These are phyloP conservation scores for Boletus holoroseus DNA, from an alignment of 1,284 basidiomycete species.

Conservation along the genomic window DNA sequence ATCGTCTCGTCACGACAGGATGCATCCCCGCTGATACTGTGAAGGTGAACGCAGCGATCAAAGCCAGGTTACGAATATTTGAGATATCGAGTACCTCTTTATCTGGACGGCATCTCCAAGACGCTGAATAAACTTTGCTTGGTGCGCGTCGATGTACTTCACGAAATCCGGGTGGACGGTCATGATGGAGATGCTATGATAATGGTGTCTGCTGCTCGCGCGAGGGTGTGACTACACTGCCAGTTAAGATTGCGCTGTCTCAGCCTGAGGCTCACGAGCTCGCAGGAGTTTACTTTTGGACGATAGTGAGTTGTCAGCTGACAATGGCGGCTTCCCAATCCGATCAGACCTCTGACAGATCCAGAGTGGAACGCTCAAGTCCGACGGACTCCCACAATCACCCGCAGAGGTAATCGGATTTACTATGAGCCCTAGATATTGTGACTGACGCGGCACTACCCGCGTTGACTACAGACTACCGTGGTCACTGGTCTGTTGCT, in stretches of 20 bases:
- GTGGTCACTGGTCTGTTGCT: no score
- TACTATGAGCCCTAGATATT: no score
- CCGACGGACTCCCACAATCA: no score
- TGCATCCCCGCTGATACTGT: slow-evolving; percentile 63
- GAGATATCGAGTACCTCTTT: slow-evolving; percentile 58
- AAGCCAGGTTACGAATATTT: not conserved
- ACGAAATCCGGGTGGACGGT: slow-evolving; percentile 46
- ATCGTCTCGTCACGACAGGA: slow-evolving; percentile 70
- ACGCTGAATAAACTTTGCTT: slow-evolving; percentile 70
- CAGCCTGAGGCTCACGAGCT: not conserved
- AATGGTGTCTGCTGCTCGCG: not conserved
- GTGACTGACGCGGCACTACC: no score
- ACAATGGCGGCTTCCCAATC: not conserved
- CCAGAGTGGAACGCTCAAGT: no score
- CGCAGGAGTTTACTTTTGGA: not conserved
- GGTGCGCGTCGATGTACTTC: slow-evolving; percentile 66
- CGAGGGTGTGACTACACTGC: not conserved
- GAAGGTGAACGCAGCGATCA: not conserved
- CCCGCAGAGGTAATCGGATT: no score
- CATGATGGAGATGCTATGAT: slow-evolving; percentile 16
- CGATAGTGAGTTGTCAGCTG: not conserved
- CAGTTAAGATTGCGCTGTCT: not conserved
- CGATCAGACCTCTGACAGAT: no score
- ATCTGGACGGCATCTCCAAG: slow-evolving; percentile 84
- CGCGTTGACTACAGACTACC: no score